phyloP scores from a whole-genome alignment of 23 red algal genomes.

The Cyanidium caldarium region DNA sequence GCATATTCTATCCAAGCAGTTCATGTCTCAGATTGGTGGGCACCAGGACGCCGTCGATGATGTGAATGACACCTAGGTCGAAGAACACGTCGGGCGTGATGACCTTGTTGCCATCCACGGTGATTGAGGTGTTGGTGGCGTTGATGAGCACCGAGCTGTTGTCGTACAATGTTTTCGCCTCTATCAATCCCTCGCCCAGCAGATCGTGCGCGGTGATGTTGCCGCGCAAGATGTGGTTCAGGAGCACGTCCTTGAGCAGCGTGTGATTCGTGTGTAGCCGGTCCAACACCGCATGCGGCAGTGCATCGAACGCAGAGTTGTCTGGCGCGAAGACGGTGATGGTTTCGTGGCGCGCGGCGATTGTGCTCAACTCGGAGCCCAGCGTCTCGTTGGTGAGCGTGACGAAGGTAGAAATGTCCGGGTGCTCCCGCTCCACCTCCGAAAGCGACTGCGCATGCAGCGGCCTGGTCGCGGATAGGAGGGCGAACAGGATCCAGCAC shows the following conservation, averaged over 20 bases:
- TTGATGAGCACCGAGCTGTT: neutral
- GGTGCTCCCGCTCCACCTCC: neutral
- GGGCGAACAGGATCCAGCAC: too few relatives aligned
- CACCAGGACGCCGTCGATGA: neutral
- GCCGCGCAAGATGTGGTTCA: neutral
- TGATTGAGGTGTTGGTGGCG: neutral
- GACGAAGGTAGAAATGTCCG: neutral
- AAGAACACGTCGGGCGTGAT: constrained; percentile 1
- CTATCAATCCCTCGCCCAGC: neutral
- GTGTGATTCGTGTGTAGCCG: constrained; percentile 6
- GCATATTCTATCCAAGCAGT: too few relatives aligned
- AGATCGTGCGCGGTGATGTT: neutral
- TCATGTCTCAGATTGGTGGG: neutral
- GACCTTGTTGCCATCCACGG: neutral
- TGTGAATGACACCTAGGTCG: constrained; percentile 2
- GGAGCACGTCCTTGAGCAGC: neutral
- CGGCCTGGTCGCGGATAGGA: too few relatives aligned
- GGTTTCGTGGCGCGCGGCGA: neutral
- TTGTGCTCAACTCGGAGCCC: neutral
- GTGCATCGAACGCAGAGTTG: neutral
- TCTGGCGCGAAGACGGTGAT: neutral
- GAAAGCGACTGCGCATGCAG: neutral
- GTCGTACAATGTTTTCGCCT: neutral
- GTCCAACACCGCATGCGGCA: neutral
- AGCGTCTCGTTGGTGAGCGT: neutral